Evolutionary conservation across 208 protist genomes (phyloP).

Genomic region (Strigomonas galati): DNA sequence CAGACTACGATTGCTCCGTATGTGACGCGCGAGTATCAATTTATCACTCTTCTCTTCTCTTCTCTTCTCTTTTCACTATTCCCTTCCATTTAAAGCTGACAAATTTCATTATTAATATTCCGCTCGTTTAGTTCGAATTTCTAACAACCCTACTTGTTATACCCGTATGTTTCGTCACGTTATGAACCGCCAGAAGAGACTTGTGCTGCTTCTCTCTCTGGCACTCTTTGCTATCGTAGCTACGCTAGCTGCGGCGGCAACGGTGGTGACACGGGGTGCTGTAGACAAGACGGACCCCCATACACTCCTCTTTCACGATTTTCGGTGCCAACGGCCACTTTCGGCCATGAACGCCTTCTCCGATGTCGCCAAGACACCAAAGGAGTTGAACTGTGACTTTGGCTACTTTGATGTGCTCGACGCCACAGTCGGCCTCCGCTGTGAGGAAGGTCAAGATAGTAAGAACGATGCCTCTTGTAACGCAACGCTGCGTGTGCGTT

Average conservation of each 20-base stretch:
- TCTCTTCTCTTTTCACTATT: background rate
- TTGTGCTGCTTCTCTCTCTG: background rate
- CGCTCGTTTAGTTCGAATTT: background rate
- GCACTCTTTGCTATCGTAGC: background rate
- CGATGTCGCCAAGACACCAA: conserved; percentile 23
- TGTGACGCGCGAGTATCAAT: too few relatives aligned
- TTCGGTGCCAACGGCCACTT: conserved; percentile 65
- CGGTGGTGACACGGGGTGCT: background rate
- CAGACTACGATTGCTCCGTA: too few relatives aligned
- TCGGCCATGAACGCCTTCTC: conserved; percentile 33
- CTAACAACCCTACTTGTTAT: background rate
- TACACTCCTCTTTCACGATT: conserved; percentile 7
- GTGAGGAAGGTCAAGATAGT: background rate
- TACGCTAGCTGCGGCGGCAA: too few relatives aligned
- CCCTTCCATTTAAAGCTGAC: background rate
- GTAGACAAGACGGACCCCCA: background rate
- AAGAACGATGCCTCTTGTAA: conserved; percentile 6
- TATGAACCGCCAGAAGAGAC: too few relatives aligned
- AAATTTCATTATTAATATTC: background rate
- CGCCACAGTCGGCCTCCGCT: conserved; percentile 11
- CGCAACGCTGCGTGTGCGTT: conserved; percentile 20
- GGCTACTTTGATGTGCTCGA: conserved; percentile 44
- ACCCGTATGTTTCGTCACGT: background rate
- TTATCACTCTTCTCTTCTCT: background rate
- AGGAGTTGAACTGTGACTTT: conserved; percentile 53